phyloP scores from a whole-genome alignment of 2,329 filamentous ascomycete genomes.

The Penicillium paneum region DNA sequence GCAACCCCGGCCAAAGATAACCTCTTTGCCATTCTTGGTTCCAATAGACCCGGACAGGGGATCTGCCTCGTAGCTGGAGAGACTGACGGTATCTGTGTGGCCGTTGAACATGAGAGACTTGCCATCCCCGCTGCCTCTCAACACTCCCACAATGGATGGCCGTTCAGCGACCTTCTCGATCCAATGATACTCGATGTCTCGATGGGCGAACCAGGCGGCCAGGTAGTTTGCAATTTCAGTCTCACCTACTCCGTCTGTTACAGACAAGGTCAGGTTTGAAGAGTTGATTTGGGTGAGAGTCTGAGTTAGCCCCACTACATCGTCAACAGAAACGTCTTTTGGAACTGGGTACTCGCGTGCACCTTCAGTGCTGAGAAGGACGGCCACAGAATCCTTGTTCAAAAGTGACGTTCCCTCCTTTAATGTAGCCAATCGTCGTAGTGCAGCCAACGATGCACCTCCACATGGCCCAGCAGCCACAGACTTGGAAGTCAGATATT shows the following conservation, averaged over 20 bases:
- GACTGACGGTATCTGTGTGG: constrained; percentile 53
- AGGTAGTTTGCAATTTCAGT: constrained; percentile 48
- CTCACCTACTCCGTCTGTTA: constrained; percentile 47
- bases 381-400: constrained; percentile 53
- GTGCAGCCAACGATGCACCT: constrained; percentile 53
- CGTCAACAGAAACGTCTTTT: constrained; percentile 41
- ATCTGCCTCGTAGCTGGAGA: constrained; percentile 47
- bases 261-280: constrained; percentile 46
- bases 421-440: constrained; percentile 48
- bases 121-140: constrained; percentile 48
- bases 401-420: constrained; percentile 31
- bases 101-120: constrained; percentile 54
- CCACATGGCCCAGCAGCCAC: constrained; percentile 63
- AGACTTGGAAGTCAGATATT: constrained; percentile 49
- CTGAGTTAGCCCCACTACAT: constrained; percentile 46
- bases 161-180: constrained; percentile 48
- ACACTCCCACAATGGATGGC: constrained; percentile 51
- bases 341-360: constrained; percentile 52
- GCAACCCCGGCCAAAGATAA: constrained; percentile 47
- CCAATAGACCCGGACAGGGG: constrained; percentile 44
- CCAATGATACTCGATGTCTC: constrained; percentile 51
- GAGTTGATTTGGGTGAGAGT: constrained; percentile 51
- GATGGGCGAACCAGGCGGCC: constrained; percentile 51
- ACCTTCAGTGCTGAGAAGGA: constrained; percentile 67
- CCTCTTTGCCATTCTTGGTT: constrained; percentile 32